phyloP scores from a whole-genome alignment of 139 green algal genomes.

The Coccomyxa sp. region DNA sequence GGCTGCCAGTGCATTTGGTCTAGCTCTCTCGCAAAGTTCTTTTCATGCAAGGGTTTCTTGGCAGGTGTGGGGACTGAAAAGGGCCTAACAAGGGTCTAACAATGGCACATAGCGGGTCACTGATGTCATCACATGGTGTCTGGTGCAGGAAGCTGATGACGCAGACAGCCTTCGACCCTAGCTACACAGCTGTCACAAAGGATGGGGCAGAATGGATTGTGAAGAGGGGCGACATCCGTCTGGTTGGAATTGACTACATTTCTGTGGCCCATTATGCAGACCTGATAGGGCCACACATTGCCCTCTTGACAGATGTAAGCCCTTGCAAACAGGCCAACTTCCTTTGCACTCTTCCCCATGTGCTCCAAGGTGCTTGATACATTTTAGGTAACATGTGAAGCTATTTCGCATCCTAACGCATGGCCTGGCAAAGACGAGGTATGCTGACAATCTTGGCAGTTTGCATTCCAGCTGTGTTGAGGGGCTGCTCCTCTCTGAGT shows the following conservation, averaged over 20 bases:
- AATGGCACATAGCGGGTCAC: too few species aligned
- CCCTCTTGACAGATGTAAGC: slow-evolving; percentile 12
- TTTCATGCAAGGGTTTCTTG: too few species aligned
- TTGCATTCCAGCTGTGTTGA: neutral
- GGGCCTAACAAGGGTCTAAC: too few species aligned
- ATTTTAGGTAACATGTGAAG: neutral
- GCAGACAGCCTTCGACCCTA: neutral
- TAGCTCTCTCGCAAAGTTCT: too few species aligned
- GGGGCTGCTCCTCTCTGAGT: neutral
- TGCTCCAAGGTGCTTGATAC: neutral
- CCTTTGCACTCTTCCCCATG: neutral
- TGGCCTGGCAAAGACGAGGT: neutral
- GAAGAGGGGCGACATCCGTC: neutral
- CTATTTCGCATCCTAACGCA: neutral
- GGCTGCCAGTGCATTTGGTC: too few species aligned
- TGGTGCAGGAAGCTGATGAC: slow-evolving; percentile 17
- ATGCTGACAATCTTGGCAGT: neutral
- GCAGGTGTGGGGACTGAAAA: too few species aligned
- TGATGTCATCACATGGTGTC: too few species aligned
- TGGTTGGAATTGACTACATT: slow-evolving; percentile 24
- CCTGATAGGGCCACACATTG: slow-evolving; percentile 5
- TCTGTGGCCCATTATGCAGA: slow-evolving; percentile 16
- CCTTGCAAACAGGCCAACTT: neutral
- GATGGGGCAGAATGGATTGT: slow-evolving; percentile 12
- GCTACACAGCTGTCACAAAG: slow-evolving; percentile 14